A percentile compares a stretch with the other conserved stretches of the same genome.
Conservation (phyloP, 2,329 filamentous ascomycete genomes). For the Colletotrichum ledebouriae region DNA sequence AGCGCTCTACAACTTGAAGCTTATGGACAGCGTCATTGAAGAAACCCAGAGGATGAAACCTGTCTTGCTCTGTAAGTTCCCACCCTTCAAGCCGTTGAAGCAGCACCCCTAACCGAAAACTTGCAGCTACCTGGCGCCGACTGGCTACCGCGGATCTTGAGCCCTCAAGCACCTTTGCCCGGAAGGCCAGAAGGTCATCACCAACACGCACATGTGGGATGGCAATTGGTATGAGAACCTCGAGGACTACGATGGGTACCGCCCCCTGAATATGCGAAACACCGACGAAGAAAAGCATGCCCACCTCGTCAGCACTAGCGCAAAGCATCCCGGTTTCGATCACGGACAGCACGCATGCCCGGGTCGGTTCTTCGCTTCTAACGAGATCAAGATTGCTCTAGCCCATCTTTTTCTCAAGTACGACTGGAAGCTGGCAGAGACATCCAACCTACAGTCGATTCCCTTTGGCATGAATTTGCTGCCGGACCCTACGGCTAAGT, state of each 20-base stretch:
- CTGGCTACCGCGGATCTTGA: conserved; percentile 37
- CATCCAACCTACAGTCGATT: neutral
- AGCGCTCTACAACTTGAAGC: too few relatives aligned
- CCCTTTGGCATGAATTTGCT: conserved; percentile 20
- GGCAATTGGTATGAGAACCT: conserved; percentile 42
- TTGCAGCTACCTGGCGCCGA: conserved; percentile 35
- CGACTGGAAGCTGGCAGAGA: conserved; percentile 45
- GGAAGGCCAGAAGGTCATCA: conserved; percentile 43
- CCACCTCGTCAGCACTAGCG: conserved; percentile 52
- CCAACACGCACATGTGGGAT: conserved; percentile 44
- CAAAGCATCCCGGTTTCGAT: conserved; percentile 51
- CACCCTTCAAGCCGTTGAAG: neutral
- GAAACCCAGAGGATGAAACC: conserved; percentile 47
- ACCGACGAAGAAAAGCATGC: conserved; percentile 45
- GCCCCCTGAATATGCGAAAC: conserved; percentile 42
- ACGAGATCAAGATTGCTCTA: conserved; percentile 54
- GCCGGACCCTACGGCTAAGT: conserved; percentile 18
- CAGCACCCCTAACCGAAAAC: too few relatives aligned
- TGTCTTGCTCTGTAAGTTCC: conserved; percentile 38
- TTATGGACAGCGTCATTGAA: conserved; percentile 48
- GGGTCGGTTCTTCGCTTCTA: conserved; percentile 54
- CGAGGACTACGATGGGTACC: conserved; percentile 43
- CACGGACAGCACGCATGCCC: conserved; percentile 55
- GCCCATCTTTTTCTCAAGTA: conserved; percentile 50
- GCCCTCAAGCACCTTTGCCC: conserved; percentile 42